Evolutionary conservation across 345 rosid species (phyloP), one percentile per base, ranked within the genome.

Genomic region (Ceriops zippeliana): DNA sequence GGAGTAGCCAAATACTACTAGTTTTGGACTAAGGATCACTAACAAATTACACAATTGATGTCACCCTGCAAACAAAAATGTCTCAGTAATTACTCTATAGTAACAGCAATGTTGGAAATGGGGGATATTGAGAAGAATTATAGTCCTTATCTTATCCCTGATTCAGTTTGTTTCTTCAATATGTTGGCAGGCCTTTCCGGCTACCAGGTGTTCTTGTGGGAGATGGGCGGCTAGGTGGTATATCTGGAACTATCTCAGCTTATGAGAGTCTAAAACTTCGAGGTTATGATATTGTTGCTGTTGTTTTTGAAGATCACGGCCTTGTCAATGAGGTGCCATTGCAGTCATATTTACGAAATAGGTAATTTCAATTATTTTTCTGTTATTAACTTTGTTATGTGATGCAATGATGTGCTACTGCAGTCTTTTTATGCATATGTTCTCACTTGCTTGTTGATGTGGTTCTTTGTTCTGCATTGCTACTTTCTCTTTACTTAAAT

Each of bases 171-270:
- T 52, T 69, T 62, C 46, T 66, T 15, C 52, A 54, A 46, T 38
- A 28, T 75, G 63, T 57, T 34, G 3, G 1, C 82, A 95, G 99
- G 87, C 97, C 92, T 64, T 86, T 91, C 64, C 89, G 96, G 61
- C 78, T 95, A 46, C 99, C 99, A n/a, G 86, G 91, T 63, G 74
- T 91, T 84, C 92, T 91, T 34, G 90, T 95, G 24, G 99, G 99
- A 71, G 99, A 95, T 81, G 99, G 99, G 52, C 80, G 85, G 70
- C 83, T 95, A 6, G 98, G 98, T 75, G 98, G 99, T 66, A 90
- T 91, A 76, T 95, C 99, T 0, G 96, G 87, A 61, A 95, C 98
- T 7, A 85, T 95, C 83, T 85, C 99, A 22, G 98, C 99, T 35
- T 95, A 90, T 59, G 99, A 95, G 76, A 86, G 89, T 83, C 79